Evolutionary conservation across 805 yeast genomes (phyloP), one percentile per base, ranked within the genome.

Genomic region (Ogataea pini): DNA sequence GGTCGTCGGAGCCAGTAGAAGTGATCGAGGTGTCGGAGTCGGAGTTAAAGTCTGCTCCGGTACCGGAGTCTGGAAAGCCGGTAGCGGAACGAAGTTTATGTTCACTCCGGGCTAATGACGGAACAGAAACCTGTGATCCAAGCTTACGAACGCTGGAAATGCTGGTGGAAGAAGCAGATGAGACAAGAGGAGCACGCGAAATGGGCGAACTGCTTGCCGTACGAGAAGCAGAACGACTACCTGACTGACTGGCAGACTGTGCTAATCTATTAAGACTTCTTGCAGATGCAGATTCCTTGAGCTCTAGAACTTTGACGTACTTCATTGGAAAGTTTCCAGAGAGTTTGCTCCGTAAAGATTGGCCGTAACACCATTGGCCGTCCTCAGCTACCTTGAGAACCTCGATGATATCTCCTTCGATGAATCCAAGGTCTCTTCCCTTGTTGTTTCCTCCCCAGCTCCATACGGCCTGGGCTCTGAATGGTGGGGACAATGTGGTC

Each of bases 391-490:
- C 75, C 44, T 83, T 78, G 3, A 55, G 43, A 4, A 94, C 96
- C 53, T 89, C 96, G 57, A 94, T 88, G 43, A 88, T 72, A 62
- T 94, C 98, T 43, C 95, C 96, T 69, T 94, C 98, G 17, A 91
- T 77, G 64, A 94, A 94, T 0, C 98, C 98, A 36, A 94, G 73
- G 62, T 94, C 97, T 44, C 55, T 50, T 39, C 87, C 86, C 47
- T 83, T 87, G 59, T 86, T 82, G 60, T 89, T 90, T 13, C 97
- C 98, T 17, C 97, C 84, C 97, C 97, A 91, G 19, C 96, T 89
- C 63, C 87, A 92, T 33, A 79, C 78, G 8, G 99, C 94, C 49
- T 62, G 58, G 12, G 64, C 70, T 43, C 60, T 63, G 49, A 66
- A 61, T 19, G 68, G 68, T 18, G 32, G 32, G 42, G 31, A 25